Base-by-base conservation (phyloP, 257 asterid species). In the Capsicum baccatum region DNA sequence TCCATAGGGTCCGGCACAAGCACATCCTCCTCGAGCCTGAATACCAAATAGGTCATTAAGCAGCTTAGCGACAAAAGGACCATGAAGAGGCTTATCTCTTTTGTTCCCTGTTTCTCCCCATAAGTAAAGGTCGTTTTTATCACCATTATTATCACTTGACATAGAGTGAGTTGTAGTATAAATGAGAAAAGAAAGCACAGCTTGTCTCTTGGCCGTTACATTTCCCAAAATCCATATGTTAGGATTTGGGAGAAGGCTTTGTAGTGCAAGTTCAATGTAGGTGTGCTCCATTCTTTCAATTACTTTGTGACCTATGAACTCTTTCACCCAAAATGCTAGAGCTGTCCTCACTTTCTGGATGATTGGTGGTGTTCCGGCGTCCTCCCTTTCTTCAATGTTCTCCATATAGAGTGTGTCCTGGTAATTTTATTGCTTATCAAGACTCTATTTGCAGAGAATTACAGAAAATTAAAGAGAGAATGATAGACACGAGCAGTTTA, bases 11-110 rank as follows among this genome's bases (percentile, higher is more conserved):
- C 91, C 90, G 0, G 94, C 93, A 12, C 94, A 91, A 62, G 92
- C 90, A 42, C 94, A 91, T 0, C 94, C 93, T 3, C 94, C 94
- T 64, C 94, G 92, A 44, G 94, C 89, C 44, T 90, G 93, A 70
- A 91, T 90, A n/a, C 95, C 93, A 21, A 92, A 92, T 3, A 90
- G 84, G 86, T 92, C 95, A 10, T 90, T 92, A 11, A 92, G 85
- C 5, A 90, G 91, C 19, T 90, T 92, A 60, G 93, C 91, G 2
- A 90, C 91, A 16, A 90, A 91, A 10, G 94, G 84, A 16, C 92
- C 94, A 21, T 89, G 87, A 64, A 91, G 86, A 5, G 92, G 91
- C 86, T 90, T 91, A 42, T 52, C 84, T 60, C 15, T 83, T 17
- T 15, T 76, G 78, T 42, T 59, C 0, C 26, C 63, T 21, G 81